Conservation (phyloP, 1,284 basidiomycete species). For the Leccinum fuscescens region DNA sequence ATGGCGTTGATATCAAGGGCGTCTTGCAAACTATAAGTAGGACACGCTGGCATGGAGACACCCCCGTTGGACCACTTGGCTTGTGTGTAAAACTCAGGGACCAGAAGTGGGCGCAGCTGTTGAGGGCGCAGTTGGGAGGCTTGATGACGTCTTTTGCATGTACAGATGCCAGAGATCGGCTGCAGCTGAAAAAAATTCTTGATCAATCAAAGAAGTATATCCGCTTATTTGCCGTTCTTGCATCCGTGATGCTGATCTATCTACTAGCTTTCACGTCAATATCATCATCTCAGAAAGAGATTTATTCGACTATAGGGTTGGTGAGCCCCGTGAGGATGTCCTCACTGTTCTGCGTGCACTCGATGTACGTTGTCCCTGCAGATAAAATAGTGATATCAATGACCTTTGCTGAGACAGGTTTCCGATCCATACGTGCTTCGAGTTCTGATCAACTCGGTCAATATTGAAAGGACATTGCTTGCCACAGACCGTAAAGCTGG, state of each 20-base stretch:
- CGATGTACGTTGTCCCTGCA: conserved; percentile 49
- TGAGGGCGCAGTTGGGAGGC: conserved; percentile 65
- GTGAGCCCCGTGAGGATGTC: conserved; percentile 60
- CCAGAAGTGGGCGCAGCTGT: conserved; percentile 60
- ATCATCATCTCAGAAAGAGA: conserved; percentile 72
- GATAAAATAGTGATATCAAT: conserved; percentile 1
- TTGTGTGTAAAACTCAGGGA: conserved; percentile 77
- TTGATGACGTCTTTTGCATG: conserved; percentile 77
- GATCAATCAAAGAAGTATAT: conserved; percentile 56
- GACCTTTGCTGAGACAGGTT: conserved; percentile 48
- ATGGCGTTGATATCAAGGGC: conserved; percentile 60
- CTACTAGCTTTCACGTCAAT: conserved; percentile 34
- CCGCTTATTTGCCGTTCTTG: neutral
- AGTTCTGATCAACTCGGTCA: conserved; percentile 72
- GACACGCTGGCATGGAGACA: conserved; percentile 62
- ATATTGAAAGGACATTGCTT: conserved; percentile 76
- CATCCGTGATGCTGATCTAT: conserved; percentile 26
- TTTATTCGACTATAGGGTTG: conserved; percentile 70
- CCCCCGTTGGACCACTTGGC: conserved; percentile 88
- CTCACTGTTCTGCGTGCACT: conserved; percentile 85
- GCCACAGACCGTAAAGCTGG: conserved; percentile 60
- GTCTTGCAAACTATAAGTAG: conserved; percentile 59
- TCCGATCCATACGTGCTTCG: conserved; percentile 75
- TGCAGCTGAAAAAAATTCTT: conserved; percentile 62
- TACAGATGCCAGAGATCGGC: conserved; percentile 69